These are phyloP conservation scores for Globisporangium spiculum DNA, from an alignment of 352 stramenopile species.

Conservation along the genomic window DNA sequence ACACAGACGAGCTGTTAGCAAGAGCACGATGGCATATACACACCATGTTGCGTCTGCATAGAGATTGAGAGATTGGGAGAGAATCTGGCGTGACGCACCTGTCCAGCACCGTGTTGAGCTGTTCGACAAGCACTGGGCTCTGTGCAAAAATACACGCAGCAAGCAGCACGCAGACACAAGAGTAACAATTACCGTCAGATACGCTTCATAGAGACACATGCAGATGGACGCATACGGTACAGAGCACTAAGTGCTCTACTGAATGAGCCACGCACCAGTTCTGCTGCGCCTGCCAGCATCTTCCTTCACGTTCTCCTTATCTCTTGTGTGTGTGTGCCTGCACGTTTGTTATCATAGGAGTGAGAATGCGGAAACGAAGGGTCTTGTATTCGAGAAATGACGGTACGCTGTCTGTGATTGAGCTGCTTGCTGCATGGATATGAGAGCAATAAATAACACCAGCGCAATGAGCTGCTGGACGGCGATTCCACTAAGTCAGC, in stretches of 20 bases:
- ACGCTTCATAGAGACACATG: not conserved
- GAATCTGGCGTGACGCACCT: constrained; percentile 24
- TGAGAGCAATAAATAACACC: not conserved
- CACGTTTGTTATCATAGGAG: not conserved
- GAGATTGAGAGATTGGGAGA: not conserved
- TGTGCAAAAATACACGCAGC: constrained; percentile 14
- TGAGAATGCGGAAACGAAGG: constrained; percentile 5
- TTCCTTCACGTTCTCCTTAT: not conserved
- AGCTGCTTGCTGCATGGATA: not conserved
- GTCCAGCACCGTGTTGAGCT: constrained; percentile 58
- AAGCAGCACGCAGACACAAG: not conserved
- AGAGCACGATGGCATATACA: too few species aligned
- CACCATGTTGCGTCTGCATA: not conserved
- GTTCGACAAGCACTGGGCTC: constrained; percentile 61
- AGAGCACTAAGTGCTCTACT: not conserved
- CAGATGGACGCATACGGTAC: not conserved
- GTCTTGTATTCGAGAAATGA: constrained; percentile 1
- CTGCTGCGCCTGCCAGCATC: constrained; percentile 13
- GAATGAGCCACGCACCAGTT: constrained; percentile 15
- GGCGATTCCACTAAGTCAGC: not conserved
- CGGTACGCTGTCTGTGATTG: not conserved
- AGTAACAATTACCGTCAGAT: not conserved
- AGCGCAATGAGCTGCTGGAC: not conserved
- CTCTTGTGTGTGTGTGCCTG: not conserved
- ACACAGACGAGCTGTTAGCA: not conserved